These are phyloP conservation scores for Saccharomycopsis selenospora DNA, from an alignment of 805 yeast species.

Conservation along the genomic window DNA sequence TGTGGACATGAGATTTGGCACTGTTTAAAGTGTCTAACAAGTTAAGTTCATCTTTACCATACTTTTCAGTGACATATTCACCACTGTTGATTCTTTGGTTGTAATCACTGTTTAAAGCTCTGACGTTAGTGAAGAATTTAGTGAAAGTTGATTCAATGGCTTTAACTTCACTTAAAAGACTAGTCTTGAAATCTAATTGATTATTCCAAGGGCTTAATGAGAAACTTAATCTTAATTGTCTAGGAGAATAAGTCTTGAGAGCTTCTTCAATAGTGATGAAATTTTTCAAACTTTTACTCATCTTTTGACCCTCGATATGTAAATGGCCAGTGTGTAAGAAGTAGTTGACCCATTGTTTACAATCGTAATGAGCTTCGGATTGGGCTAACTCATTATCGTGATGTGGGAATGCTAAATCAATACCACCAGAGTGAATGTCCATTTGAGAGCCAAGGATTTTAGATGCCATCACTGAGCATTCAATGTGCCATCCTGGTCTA, in stretches of 20 bases:
- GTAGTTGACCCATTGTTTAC: conserved; percentile 93
- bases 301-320: conserved; percentile 97
- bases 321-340: conserved; percentile 96
- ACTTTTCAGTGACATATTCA: conserved; percentile 53
- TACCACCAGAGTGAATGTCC: conserved; percentile 96
- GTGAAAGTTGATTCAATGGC: conserved; percentile 65
- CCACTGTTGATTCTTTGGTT: conserved; percentile 41
- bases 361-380: conserved; percentile 85
- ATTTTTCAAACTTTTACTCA: conserved; percentile 92
- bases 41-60: conserved; percentile 46
- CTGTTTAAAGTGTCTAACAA: conserved; percentile 42
- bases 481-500: conserved; percentile 99
- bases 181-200: conserved; percentile 85
- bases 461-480: conserved; percentile 97
- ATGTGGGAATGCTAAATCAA: conserved; percentile 97
- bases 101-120: conserved; percentile 70
- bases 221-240: conserved; percentile 87
- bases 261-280: conserved; percentile 94
- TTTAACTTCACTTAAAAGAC: conserved; percentile 68
- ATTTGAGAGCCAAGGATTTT: conserved; percentile 75
- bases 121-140: conserved; percentile 80
- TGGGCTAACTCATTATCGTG: conserved; percentile 98
- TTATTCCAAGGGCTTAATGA: conserved; percentile 90
- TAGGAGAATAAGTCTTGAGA: conserved; percentile 54
- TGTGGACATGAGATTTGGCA: conserved; percentile 57